Base-by-base conservation (phyloP, 2,329 filamentous ascomycete genomes). In the Pyrenophora seminiperda region DNA sequence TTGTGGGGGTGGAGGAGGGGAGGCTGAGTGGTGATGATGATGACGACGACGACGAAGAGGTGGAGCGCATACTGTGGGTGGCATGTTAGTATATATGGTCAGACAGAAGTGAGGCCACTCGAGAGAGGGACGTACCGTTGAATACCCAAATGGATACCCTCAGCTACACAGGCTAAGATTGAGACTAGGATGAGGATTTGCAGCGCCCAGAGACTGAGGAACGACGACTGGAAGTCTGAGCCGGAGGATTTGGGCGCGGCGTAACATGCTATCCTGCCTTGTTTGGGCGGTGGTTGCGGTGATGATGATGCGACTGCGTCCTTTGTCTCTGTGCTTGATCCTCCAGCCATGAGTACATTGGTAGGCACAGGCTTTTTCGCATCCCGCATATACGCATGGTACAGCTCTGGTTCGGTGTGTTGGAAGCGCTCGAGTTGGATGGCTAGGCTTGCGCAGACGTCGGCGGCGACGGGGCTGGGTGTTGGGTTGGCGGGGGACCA, bases 81-180 rank as follows among this genome's bases (percentile, higher is more conserved):
- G 13, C 7, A 4, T 24, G n/a, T 18, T 31, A 29, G 13, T 14
- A 19, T 33, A 7, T 7, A 3, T 9, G 10, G 1, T 33, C n/a
- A 30, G 39, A n/a, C n/a, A 7, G 15, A 18, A 4, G 9, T 5
- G 20, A 11, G 17, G 11, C n/a, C n/a, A n/a, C n/a, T n/a, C n/a
- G n/a, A 3, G 18, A 13, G 18, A 7, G 6, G 3, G 17, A 37
- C 51, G 15, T 61, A 65, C 68, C 61, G 66, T 14, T 44, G 53
- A 34, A 59, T 44, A 5, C 55, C 55, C 18, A 61, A 17, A 24
- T 65, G 61, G 4, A 69, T 20, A 4, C 56, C 59, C 49, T 71
- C 68, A 1, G 59, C 66, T 3, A 66, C 36, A 29, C 66, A 70
- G 7, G 66, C 65, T 5, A 71, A 32, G 1, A 71, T 54, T 0